Conservation (phyloP, 2,329 filamentous ascomycete species). For the Trichoderma citrinoviride region DNA sequence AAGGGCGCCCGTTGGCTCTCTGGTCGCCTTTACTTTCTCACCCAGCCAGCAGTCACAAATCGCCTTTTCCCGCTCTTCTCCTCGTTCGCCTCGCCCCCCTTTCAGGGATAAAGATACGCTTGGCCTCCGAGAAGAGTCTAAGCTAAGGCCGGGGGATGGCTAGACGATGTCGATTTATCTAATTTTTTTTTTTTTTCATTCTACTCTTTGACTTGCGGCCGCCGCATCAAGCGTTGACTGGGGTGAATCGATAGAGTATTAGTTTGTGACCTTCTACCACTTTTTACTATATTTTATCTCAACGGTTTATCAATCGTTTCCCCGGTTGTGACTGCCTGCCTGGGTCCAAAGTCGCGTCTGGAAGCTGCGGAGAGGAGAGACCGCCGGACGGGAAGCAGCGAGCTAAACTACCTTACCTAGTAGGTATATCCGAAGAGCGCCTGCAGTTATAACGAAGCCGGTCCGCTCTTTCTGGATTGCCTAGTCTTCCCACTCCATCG, state of each 20-base stretch:
- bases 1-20: neutral
- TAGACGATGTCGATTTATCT: neutral
- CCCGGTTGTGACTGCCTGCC: too few species aligned
- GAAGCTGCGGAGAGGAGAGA: too few species aligned
- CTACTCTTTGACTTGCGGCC: neutral
- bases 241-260: too few species aligned
- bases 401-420: too few species aligned
- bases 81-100: neutral
- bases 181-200: neutral
- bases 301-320: too few species aligned
- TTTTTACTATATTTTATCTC: too few species aligned
- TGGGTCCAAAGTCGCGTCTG: too few species aligned
- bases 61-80: neutral
- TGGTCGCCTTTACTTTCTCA: neutral
- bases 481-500: neutral
- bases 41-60: conserved; percentile 7
- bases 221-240: neutral
- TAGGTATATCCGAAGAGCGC: neutral
- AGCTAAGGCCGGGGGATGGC: neutral
- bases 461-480: neutral
- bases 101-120: conserved; percentile 19
- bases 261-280: too few species aligned
- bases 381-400: too few species aligned
- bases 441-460: neutral
- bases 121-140: conserved; percentile 2